Evolutionary conservation across 2,329 filamentous ascomycete genomes (phyloP), one percentile per base, ranked within the genome.

Genomic region (Neofusicoccum umdonicola): DNA sequence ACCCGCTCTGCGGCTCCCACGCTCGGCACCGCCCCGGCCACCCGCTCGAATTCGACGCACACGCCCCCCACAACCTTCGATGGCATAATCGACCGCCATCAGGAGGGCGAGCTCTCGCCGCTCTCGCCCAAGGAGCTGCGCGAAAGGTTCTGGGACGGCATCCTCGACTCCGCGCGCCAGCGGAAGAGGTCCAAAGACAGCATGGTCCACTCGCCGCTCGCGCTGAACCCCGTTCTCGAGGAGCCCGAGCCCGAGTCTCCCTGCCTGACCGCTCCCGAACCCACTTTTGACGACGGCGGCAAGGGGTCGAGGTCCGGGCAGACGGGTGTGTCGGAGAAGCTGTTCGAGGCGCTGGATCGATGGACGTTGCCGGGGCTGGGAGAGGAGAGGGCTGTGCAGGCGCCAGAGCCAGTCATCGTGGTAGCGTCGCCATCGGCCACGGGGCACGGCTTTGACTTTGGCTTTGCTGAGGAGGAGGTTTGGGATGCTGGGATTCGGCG

Each of bases 121-220:
- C 15, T 22, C 44, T 22, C 66, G 44, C 51, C 56, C 60, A 67
- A 70, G n/a, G 39, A 7, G 2, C 67, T 68, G 5, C 71, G 69
- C 39, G 56, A 61, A 3, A 66, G 68, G 15, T 69, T 75, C 57
- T 75, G 72, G 72, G 65, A 66, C 13, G 67, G 69, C 12, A 60
- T 76, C 3, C 27, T 73, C 0, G 73, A 69, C 13, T 73, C 71
- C 22, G 69, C 71, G n/a, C 71, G 70, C 42, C 66, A 70, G 47
- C 65, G 71, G 34, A 74, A 69, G 63, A 27, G 5, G 42, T 22
- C 31, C 8, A 60, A 47, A n/a, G 31, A 13, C 19, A 5, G 8
- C 41, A 31, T 11, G 13, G 37, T 8, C 6, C 41, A 35, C 31
- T 71, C 69, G 11, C 71, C 70, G 37, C 67, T 73, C n/a, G 60